These are phyloP conservation scores for Leptodermis oblonga DNA, from an alignment of 257 asterid species.

Conservation along the genomic window DNA sequence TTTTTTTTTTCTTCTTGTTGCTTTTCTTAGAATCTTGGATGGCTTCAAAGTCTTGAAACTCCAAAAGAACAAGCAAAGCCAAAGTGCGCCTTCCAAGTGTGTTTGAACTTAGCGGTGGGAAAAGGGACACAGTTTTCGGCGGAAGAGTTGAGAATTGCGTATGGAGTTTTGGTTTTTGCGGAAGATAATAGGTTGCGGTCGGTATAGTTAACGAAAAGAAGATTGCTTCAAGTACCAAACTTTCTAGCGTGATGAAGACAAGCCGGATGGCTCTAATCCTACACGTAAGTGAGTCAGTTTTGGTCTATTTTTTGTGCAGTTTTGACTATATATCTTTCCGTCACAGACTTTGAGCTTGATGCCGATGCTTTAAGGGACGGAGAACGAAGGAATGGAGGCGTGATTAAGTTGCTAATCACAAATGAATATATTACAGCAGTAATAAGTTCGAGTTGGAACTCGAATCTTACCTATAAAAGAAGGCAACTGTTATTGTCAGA, in stretches of 20 bases:
- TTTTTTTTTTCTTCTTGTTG: constrained; percentile 18
- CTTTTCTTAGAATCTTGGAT: constrained; percentile 15
- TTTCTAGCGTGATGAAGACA: background rate
- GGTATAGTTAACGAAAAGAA: background rate
- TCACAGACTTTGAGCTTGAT: background rate
- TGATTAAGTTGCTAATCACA: too few species aligned
- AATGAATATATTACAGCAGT: too few species aligned
- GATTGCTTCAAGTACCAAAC: constrained; percentile 10
- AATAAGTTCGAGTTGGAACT: too few species aligned
- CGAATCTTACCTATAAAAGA: too few species aligned
- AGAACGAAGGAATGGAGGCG: too few species aligned
- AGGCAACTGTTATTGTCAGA: too few species aligned
- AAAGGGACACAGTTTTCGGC: background rate
- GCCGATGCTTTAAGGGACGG: too few species aligned
- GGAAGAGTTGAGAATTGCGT: constrained; percentile 12
- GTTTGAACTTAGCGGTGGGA: constrained; percentile 1
- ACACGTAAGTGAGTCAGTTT: too few species aligned
- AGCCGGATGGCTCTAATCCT: background rate
- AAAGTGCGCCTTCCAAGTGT: background rate
- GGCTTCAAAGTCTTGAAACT: background rate
- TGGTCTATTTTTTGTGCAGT: too few species aligned
- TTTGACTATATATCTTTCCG: background rate
- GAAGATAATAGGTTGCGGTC: background rate
- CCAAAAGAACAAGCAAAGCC: too few species aligned
- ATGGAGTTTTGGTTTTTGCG: background rate